Percentiles rank a stretch among this genome's conserved stretches.
phyloP scores from a whole-genome alignment of 805 yeast genomes.

The Tetrapisispora taiwanensis region DNA sequence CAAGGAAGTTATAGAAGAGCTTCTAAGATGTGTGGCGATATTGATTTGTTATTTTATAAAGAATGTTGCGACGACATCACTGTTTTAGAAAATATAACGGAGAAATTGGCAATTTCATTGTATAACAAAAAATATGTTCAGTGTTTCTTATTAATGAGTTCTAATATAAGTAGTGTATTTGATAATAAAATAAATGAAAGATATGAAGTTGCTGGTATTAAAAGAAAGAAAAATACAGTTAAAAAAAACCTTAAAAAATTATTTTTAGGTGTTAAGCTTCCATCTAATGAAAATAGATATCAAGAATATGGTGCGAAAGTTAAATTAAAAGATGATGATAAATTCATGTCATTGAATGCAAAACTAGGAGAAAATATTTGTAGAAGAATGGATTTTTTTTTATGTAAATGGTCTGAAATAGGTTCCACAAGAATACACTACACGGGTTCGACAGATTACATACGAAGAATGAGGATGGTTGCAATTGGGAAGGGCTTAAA shows the following conservation, averaged over 20 bases:
- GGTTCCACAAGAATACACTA: conserved; percentile 28
- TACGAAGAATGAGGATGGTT: conserved; percentile 20
- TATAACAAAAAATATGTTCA: conserved; percentile 14
- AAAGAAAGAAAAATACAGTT: neutral
- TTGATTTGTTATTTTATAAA: conserved; percentile 25
- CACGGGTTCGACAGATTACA: conserved; percentile 26
- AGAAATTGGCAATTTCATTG: conserved; percentile 12
- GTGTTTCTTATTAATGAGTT: conserved; percentile 19
- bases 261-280: conserved; percentile 16
- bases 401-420: conserved; percentile 24
- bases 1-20: conserved; percentile 27
- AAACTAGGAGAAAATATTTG: conserved; percentile 10
- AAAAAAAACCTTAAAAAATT: conserved; percentile 6
- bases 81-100: conserved; percentile 15
- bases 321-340: conserved; percentile 10
- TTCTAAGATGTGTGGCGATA: conserved; percentile 20
- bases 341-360: conserved; percentile 17
- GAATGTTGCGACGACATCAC: conserved; percentile 16
- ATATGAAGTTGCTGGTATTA: conserved; percentile 6
- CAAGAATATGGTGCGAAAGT: neutral
- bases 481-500: conserved; percentile 22
- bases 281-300: neutral
- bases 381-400: conserved; percentile 25
- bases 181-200: conserved; percentile 7
- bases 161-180: conserved; percentile 8